A percentile compares a stretch with the other conserved stretches of the same genome.
Evolutionary conservation across 1,284 basidiomycete species (phyloP).

Genomic region (Waitea zeae): DNA sequence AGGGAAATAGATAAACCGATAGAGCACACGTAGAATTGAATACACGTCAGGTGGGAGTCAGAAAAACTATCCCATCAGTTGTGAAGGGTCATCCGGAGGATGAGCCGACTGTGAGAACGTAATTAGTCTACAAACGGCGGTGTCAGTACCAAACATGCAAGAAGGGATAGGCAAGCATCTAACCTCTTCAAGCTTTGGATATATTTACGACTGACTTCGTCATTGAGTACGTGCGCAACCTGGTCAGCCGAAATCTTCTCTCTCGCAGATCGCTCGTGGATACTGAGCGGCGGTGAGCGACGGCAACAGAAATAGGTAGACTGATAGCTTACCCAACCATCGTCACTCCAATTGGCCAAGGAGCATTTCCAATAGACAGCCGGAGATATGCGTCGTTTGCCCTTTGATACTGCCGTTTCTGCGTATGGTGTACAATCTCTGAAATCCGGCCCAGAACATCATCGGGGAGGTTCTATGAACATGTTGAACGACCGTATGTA

Average conservation of each 20-base stretch:
- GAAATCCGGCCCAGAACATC: constrained; percentile 84
- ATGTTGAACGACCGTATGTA: not conserved
- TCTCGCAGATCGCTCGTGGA: constrained; percentile 92
- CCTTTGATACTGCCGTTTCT: constrained; percentile 82
- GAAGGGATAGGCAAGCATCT: constrained; percentile 9
- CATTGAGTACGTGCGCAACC: constrained; percentile 95
- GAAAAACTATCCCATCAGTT: constrained; percentile 67
- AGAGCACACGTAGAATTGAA: too few relatives aligned
- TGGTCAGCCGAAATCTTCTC: constrained; percentile 96
- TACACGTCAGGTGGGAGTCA: not conserved
- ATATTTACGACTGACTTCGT: constrained; percentile 97
- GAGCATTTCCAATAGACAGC: constrained; percentile 93
- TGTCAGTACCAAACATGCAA: constrained; percentile 2
- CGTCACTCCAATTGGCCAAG: constrained; percentile 99
- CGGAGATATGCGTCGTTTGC: constrained; percentile 97
- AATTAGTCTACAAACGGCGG: constrained; percentile 55
- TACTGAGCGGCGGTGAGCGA: constrained; percentile 31
- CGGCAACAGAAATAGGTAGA: constrained; percentile 4
- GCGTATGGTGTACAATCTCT: constrained; percentile 95
- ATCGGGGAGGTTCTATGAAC: constrained; percentile 49
- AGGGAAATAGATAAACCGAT: constrained; percentile 24
- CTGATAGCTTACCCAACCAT: constrained; percentile 83
- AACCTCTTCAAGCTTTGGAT: constrained; percentile 95
- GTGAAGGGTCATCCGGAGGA: constrained; percentile 79
- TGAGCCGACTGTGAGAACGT: constrained; percentile 94